Base-by-base conservation (phyloP, 2,329 filamentous ascomycete species). In the Eutypella sp. region DNA sequence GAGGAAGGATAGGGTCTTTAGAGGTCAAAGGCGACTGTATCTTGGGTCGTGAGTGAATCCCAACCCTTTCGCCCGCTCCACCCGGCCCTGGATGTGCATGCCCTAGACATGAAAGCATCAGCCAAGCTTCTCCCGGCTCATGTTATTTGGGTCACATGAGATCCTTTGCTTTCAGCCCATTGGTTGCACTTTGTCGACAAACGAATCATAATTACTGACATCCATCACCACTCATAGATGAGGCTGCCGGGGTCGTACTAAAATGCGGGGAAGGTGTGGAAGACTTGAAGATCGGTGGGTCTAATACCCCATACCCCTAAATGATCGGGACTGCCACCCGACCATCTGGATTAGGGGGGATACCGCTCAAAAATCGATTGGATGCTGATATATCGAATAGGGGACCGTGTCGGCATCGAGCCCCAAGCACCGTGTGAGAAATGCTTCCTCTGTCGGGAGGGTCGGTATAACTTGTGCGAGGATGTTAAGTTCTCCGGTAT, bases 341-440 rank as follows among this genome's bases (percentile, higher is more conserved):
- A n/a, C n/a, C n/a, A n/a, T n/a, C n/a, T n/a, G n/a, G n/a, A n/a
- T n/a, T n/a, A n/a, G n/a, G n/a, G n/a, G n/a, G n/a, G n/a, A n/a
- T n/a, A n/a, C n/a, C n/a, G n/a, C n/a, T n/a, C n/a, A n/a, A n/a
- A n/a, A 18, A 15, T 9, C 3, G n/a, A 19, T 4, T 33, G 27
- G 36, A 16, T 7, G 18, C 41, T 37, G 24, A 44, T n/a, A 42
- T 5, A 20, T 36, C 47, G n/a, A 39, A 27, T 34, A 67, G 80
- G 81, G 10, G 83, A 87, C 56, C 69, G 81, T 42, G 81, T 87
- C 9, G 82, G 83, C 3, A 65, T 87, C 15, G 83, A 87, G 55
- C 81, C 82, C 0, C 81, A 82, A 18, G 78, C 84, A 1, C 79
- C 83, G 0, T 87, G 84, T 56, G 72, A 71, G 10, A 61, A 67